Conservation (phyloP, 208 protist genomes). For the Crithidia brevicula region DNA sequence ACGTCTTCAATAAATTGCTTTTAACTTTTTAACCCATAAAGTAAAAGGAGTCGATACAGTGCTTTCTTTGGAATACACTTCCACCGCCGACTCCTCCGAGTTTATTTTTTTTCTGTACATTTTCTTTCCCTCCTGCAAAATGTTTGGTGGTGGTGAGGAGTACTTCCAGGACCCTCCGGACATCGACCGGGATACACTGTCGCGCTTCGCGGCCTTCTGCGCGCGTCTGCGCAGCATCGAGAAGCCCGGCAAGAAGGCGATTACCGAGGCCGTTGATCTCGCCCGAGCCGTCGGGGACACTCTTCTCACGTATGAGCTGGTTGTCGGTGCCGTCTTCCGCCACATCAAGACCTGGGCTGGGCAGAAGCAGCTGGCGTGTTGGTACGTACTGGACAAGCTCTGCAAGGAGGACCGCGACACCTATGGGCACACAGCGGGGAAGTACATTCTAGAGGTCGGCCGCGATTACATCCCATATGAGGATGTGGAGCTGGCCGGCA, state of each 20-base stretch:
- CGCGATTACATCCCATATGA: conserved; percentile 92
- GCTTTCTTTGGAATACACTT: too few species aligned
- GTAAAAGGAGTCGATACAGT: too few species aligned
- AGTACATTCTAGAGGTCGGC: conserved; percentile 90
- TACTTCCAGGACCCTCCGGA: conserved; percentile 87
- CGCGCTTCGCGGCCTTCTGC: conserved; percentile 79
- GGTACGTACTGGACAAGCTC: conserved; percentile 92
- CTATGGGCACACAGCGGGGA: conserved; percentile 82
- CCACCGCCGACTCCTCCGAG: too few species aligned
- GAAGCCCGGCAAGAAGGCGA: conserved; percentile 80
- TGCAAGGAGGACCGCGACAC: conserved; percentile 89
- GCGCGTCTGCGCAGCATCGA: conserved; percentile 66
- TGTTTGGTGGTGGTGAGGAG: conserved; percentile 92
- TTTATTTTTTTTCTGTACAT: not conserved
- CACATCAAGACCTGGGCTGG: conserved; percentile 91
- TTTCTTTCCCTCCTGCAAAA: conserved; percentile 21
- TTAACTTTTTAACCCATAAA: too few species aligned
- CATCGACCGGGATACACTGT: conserved; percentile 82
- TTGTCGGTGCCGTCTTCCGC: conserved; percentile 86
- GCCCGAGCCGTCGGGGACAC: conserved; percentile 80
- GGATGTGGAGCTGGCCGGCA: conserved; percentile 66
- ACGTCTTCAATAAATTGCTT: too few species aligned
- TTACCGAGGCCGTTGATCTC: conserved; percentile 50
- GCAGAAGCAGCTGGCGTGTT: conserved; percentile 85
- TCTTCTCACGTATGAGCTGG: conserved; percentile 74